phyloP scores from a whole-genome alignment of 169 alveolate species.

The Eimeria zaria region DNA sequence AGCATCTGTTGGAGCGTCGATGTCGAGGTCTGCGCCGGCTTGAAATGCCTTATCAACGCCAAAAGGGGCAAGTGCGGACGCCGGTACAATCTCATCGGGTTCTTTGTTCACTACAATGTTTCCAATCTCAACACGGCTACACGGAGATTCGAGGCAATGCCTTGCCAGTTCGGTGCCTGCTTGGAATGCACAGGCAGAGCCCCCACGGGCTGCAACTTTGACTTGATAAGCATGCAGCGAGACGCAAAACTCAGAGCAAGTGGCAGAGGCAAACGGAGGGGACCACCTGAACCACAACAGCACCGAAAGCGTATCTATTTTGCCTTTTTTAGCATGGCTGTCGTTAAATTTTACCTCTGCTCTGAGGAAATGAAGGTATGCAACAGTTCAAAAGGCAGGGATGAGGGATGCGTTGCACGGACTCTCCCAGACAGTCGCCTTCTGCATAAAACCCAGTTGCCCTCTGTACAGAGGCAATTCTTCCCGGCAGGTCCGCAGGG shows the following conservation, averaged over 20 bases:
- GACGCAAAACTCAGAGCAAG: conserved; percentile 66
- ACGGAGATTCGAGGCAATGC: conserved; percentile 61
- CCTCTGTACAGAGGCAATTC: conserved; percentile 58
- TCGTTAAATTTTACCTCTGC: too few species aligned
- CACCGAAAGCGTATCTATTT: neutral
- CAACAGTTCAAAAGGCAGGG: neutral
- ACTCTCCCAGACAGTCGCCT: conserved; percentile 69
- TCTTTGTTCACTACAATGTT: neutral
- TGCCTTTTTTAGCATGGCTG: too few species aligned
- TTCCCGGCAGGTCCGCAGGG: conserved; percentile 76
- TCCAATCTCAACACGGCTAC: conserved; percentile 57
- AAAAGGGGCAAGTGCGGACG: neutral
- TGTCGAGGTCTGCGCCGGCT: neutral
- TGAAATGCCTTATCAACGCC: neutral
- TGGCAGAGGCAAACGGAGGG: conserved; percentile 55
- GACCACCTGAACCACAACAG: conserved; percentile 45
- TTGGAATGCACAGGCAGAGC: conserved; percentile 51
- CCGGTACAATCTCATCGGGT: neutral
- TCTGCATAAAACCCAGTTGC: conserved; percentile 66
- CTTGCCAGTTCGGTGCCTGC: conserved; percentile 45
- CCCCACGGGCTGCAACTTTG: conserved; percentile 53
- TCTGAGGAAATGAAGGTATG: neutral
- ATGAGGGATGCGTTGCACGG: neutral
- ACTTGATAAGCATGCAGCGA: conserved; percentile 58
- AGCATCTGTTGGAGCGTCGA: neutral